Percentiles rank a stretch among this genome's conserved stretches.
phyloP scores from a whole-genome alignment of 768 basidiomycete species.

The Trametes cingulata region DNA sequence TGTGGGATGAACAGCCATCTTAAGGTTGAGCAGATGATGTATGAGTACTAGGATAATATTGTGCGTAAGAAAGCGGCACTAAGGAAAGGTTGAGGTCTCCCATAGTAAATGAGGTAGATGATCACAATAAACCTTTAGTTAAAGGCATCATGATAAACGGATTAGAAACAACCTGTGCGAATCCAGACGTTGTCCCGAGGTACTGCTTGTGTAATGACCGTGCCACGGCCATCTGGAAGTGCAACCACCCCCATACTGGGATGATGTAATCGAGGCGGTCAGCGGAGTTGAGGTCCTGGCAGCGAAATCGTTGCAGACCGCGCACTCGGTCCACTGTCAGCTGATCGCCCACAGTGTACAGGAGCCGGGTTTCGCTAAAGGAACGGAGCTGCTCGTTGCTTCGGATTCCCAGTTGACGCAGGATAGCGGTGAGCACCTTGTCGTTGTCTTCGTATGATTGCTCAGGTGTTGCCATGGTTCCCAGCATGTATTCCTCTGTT shows the following conservation, averaged over 20 bases:
- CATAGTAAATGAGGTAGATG: no score
- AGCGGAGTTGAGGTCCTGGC: slow-evolving; percentile 40
- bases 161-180: no score
- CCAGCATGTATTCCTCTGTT: slow-evolving; percentile 20
- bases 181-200: no score
- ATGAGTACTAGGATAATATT: no score
- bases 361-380: background rate
- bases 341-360: slow-evolving; percentile 30
- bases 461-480: slow-evolving; percentile 23
- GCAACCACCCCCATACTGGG: slow-evolving; percentile 43
- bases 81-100: no score
- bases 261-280: slow-evolving; percentile 39
- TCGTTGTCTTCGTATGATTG: slow-evolving; percentile 28
- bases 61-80: no score
- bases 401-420: slow-evolving; percentile 18
- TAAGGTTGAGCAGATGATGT: no score
- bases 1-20: no score
- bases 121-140: no score
- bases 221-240: slow-evolving; percentile 27
- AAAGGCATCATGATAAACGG: no score
- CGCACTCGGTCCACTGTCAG: slow-evolving; percentile 41
- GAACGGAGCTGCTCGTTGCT: no score
- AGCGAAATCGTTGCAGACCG: slow-evolving; percentile 37
- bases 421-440: slow-evolving; percentile 14
- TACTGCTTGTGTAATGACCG: slow-evolving; percentile 42